Percentiles rank a stretch among this genome's conserved stretches.
Evolutionary conservation across 2,329 filamentous ascomycete species (phyloP).

Genomic region (Grosmannia penicillata): DNA sequence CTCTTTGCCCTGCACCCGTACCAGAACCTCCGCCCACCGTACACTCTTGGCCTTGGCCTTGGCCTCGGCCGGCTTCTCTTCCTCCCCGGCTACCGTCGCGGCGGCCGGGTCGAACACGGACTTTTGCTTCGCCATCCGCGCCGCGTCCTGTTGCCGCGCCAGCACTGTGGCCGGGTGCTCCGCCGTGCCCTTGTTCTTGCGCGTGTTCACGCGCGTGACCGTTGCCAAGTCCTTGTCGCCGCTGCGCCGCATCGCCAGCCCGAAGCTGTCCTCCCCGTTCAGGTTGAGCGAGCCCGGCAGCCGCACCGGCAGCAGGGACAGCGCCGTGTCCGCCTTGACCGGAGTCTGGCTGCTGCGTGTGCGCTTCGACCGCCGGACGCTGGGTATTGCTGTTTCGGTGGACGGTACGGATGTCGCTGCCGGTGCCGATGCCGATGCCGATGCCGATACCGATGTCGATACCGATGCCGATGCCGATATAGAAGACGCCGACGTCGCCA

Average conservation of each 20-base stretch:
- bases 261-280: constrained; percentile 11
- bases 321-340: neutral
- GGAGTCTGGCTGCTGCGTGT: no score
- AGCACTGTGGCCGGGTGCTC: constrained; percentile 18
- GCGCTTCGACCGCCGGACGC: neutral
- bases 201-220: constrained; percentile 27
- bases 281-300: constrained; percentile 16
- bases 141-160: constrained; percentile 15
- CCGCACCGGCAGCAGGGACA: constrained; percentile 18
- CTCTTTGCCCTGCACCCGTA: constrained; percentile 13
- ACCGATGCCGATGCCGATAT: no score
- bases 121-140: constrained; percentile 14
- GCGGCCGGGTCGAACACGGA: constrained; percentile 15
- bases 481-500: neutral
- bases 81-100: neutral
- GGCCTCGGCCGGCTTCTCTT: neutral
- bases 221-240: constrained; percentile 27
- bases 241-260: constrained; percentile 14
- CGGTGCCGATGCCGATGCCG: no score
- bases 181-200: constrained; percentile 27
- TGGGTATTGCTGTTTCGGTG: no score
- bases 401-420: no score
- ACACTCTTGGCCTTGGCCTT: constrained; percentile 15
- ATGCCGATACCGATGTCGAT: no score
- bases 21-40: constrained; percentile 19